A percentile compares a stretch with the other conserved stretches of the same genome.
Conservation (phyloP, 306 rosid genomes). For the Ammopiptanthus mongolicus region DNA sequence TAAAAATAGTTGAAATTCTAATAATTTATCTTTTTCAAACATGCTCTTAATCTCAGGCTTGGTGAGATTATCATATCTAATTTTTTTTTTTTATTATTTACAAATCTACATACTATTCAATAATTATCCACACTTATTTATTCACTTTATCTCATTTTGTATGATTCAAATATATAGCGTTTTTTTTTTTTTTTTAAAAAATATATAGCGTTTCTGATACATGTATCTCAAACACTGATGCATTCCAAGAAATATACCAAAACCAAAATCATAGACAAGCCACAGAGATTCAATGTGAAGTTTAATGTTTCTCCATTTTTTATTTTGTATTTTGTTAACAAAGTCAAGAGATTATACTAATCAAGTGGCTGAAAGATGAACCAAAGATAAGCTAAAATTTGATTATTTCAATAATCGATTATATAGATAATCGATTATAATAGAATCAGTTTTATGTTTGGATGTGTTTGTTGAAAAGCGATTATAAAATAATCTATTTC, state of each 20-base stretch:
- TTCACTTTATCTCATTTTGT: not conserved
- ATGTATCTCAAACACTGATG: not conserved
- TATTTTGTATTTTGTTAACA: not conserved
- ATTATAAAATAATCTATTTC: too few relatives aligned
- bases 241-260: not conserved
- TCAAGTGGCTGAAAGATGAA: not conserved
- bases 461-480: too few relatives aligned
- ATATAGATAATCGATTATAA: too few relatives aligned
- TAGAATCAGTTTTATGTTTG: too few relatives aligned
- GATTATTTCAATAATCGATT: too few relatives aligned
- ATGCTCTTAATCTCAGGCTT: not conserved
- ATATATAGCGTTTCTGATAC: too few relatives aligned
- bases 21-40: too few relatives aligned
- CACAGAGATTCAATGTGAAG: not conserved
- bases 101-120: not conserved
- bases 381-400: too few relatives aligned
- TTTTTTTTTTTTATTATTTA: too few relatives aligned
- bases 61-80: not conserved
- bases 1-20: too few relatives aligned
- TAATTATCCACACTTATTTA: not conserved
- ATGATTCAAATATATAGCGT: too few relatives aligned
- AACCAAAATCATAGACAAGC: not conserved
- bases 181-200: too few relatives aligned
- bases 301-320: not conserved
- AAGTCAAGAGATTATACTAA: not conserved